Base-by-base conservation (phyloP, 805 yeast genomes). In the Candida insectalens region DNA sequence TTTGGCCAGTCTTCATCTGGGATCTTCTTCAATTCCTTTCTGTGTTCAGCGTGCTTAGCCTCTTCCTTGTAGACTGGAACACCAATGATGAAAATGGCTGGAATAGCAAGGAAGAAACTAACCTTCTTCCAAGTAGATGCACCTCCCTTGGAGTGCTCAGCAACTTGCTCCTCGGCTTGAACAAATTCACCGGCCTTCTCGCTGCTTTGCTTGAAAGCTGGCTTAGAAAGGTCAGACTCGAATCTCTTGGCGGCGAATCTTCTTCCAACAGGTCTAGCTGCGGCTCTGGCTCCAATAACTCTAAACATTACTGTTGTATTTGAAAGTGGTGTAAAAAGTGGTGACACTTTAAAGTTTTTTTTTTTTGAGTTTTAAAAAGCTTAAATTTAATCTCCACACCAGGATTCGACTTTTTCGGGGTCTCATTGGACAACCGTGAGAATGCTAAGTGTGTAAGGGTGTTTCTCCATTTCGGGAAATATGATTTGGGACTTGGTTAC, bases 1-100 rank as follows among this genome's bases (percentile, higher is more conserved):
- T 82, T 92, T 54, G 96, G 96, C 87, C 95, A 83, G 57, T 88
- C 94, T 49, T 80, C 89, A 59, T 88, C 96, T 22, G 85, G 60
- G 38, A 84, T 65, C 52, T 77, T 79, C 47, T 59, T 65, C 51
- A 75, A 65, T 62, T 82, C 92, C 58, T 70, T 71, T 68, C 92
- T 77, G 72, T 92, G 98, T 52, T 78, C 71, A 47, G 92, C 87
- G 62, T 92, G 98, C 61, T 81, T 84, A 51, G 69, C 63, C 69
- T 89, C 98, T 55, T 80, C 69, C 50, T 72, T 74, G 62, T 71
- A 77, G 36, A 92, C 84, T 67, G 85, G 85, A 53, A 79, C 69
- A 32, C 92, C 83, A 45, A 89, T 70, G 50, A 74, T 69, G 38
- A 71, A 60, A 48, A 88, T 74, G 34, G 83, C 83, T 49, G 98